phyloP scores from a whole-genome alignment of 208 protist species.

The Spongospora subterranea region DNA sequence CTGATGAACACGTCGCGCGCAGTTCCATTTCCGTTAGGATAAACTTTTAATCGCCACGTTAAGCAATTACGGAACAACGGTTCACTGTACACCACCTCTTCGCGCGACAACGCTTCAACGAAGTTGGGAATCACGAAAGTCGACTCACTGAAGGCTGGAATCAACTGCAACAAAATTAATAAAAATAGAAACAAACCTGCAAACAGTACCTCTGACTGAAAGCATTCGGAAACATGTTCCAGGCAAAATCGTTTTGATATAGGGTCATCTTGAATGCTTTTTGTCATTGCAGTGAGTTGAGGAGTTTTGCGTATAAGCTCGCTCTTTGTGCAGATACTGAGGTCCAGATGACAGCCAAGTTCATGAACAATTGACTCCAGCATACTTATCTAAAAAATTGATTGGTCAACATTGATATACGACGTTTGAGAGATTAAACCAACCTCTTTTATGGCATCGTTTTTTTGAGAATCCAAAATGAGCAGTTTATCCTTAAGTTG shows the following conservation, averaged over 20 bases:
- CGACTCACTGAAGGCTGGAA: background rate
- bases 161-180: background rate
- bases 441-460: background rate
- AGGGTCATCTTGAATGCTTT: background rate
- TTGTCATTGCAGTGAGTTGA: background rate
- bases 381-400: background rate
- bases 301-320: background rate
- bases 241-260: background rate
- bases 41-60: slow-evolving; percentile 20
- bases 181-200: background rate
- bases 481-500: slow-evolving; percentile 1
- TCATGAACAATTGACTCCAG: slow-evolving; percentile 49
- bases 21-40: slow-evolving; percentile 48
- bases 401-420: background rate
- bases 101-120: background rate
- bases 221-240: slow-evolving; percentile 4
- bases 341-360: slow-evolving; percentile 14
- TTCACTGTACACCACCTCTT: slow-evolving; percentile 14
- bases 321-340: background rate
- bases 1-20: slow-evolving; percentile 16
- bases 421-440: background rate
- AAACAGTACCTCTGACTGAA: background rate
- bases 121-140: background rate
- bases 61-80: background rate
- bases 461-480: slow-evolving; percentile 14